phyloP scores from a whole-genome alignment of 768 basidiomycete genomes.

The Lentinus tigrinus region DNA sequence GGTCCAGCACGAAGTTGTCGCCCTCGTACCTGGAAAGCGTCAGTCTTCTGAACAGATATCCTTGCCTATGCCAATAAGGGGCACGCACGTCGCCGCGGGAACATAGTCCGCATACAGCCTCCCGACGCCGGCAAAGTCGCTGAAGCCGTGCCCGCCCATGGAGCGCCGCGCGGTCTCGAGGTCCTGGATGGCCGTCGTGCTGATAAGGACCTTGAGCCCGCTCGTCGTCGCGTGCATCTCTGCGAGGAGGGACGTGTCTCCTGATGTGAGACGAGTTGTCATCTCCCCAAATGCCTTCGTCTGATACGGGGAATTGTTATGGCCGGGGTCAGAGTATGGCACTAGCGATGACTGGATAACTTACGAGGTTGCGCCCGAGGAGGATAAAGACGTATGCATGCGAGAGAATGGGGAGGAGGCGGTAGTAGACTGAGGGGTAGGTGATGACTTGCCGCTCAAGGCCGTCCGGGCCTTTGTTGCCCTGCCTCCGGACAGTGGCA shows the following conservation, averaged over 20 bases:
- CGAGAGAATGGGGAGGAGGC: conserved; percentile 68
- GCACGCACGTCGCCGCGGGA: conserved; percentile 59
- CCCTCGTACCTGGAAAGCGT: conserved; percentile 60
- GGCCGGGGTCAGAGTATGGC: too few species aligned
- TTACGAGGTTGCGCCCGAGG: conserved; percentile 58
- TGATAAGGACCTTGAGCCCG: conserved; percentile 64
- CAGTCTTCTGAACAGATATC: not conserved
- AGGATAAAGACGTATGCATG: conserved; percentile 68
- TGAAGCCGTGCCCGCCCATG: conserved; percentile 79
- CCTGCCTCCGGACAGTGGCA: conserved; percentile 70
- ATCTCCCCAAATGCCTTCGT: conserved; percentile 49
- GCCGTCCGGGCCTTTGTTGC: conserved; percentile 46
- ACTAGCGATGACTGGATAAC: too few species aligned
- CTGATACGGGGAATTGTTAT: conserved; percentile 35
- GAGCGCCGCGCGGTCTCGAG: conserved; percentile 66
- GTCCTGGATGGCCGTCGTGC: conserved; percentile 51
- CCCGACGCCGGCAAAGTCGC: conserved; percentile 66
- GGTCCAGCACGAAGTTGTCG: conserved; percentile 75
- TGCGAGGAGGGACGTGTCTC: conserved; percentile 62
- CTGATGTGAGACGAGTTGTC: conserved; percentile 46
- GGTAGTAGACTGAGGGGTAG: conserved; percentile 73
- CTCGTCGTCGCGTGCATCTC: conserved; percentile 73
- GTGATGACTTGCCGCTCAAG: conserved; percentile 66
- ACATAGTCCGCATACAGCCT: conserved; percentile 63
- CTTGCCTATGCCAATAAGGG: not conserved